phyloP scores from a whole-genome alignment of 768 basidiomycete genomes.

The Pholiota microspora region DNA sequence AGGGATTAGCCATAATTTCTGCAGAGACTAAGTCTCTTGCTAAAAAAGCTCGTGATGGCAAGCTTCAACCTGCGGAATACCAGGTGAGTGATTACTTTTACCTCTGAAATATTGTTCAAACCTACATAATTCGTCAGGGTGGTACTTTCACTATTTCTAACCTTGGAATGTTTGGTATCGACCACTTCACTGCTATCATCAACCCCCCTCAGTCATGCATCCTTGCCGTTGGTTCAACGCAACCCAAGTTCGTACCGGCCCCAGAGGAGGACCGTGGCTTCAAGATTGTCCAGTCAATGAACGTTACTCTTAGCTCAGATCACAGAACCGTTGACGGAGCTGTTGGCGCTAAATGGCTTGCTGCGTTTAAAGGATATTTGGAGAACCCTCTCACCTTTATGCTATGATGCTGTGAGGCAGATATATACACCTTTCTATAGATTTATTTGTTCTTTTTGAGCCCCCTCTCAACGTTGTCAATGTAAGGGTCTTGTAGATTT shows the following conservation, averaged over 20 bases:
- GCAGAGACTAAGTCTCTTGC: constrained; percentile 90
- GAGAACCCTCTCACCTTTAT: constrained; percentile 98
- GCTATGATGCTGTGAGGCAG: constrained; percentile 51
- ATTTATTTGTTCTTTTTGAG: constrained; percentile 3
- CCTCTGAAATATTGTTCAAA: neutral
- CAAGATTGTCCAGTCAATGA: constrained; percentile 90
- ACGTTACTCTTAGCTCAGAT: constrained; percentile 92
- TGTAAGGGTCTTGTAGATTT: neutral
- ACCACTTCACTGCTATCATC: constrained; percentile 98
- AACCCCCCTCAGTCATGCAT: constrained; percentile 98
- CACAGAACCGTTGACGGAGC: constrained; percentile 97
- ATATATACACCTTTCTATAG: constrained; percentile 6
- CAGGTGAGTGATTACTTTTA: constrained; percentile 53
- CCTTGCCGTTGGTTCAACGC: constrained; percentile 88
- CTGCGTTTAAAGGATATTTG: constrained; percentile 92
- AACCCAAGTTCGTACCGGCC: constrained; percentile 83
- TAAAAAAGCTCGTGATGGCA: constrained; percentile 95
- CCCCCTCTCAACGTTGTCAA: neutral
- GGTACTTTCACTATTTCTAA: constrained; percentile 99
- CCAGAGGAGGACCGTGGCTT: constrained; percentile 92
- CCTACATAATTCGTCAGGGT: constrained; percentile 48
- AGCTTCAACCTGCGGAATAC: constrained; percentile 92
- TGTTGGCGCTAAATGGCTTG: constrained; percentile 88
- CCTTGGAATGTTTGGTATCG: constrained; percentile 95
- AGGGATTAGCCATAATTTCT: constrained; percentile 92